Evolutionary conservation across 805 yeast genomes (phyloP).

Genomic region (Saccharomycopsis fodiens): DNA sequence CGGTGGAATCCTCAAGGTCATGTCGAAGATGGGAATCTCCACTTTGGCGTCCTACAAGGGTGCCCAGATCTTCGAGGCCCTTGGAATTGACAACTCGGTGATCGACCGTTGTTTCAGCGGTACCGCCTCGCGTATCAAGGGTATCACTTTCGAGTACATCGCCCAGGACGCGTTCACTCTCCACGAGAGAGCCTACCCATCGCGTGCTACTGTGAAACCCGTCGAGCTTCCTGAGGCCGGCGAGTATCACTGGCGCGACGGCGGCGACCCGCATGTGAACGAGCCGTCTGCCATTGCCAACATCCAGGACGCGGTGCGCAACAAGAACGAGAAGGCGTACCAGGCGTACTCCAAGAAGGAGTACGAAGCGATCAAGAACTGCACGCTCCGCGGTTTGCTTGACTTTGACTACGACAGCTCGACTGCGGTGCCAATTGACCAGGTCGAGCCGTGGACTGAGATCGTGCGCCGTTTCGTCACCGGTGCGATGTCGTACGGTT

Average conservation of each 20-base stretch:
- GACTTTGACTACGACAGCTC: slow-evolving; percentile 78
- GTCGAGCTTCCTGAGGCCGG: slow-evolving; percentile 86
- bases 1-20: slow-evolving; percentile 89
- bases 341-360: slow-evolving; percentile 85
- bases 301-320: slow-evolving; percentile 96
- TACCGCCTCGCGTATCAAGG: slow-evolving; percentile 93
- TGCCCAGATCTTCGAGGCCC: slow-evolving; percentile 96
- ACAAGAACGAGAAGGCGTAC: slow-evolving; percentile 90
- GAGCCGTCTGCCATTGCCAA: slow-evolving; percentile 93
- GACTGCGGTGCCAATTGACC: slow-evolving; percentile 83
- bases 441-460: slow-evolving; percentile 99
- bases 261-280: slow-evolving; percentile 93
- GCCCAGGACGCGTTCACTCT: slow-evolving; percentile 94
- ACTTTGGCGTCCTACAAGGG: slow-evolving; percentile 98
- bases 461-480: slow-evolving; percentile 95
- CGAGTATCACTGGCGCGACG: slow-evolving; percentile 98
- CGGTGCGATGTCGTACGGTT: slow-evolving; percentile 99
- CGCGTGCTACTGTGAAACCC: slow-evolving; percentile 62
- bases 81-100: slow-evolving; percentile 92
- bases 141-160: slow-evolving; percentile 90
- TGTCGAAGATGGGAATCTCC: slow-evolving; percentile 99
- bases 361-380: slow-evolving; percentile 82
- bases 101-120: slow-evolving; percentile 95
- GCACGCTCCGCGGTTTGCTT: slow-evolving; percentile 89
- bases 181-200: slow-evolving; percentile 89